Evolutionary conservation across 495 filamentous ascomycete genomes (phyloP).

Genomic region (Lophiotrema nucula): DNA sequence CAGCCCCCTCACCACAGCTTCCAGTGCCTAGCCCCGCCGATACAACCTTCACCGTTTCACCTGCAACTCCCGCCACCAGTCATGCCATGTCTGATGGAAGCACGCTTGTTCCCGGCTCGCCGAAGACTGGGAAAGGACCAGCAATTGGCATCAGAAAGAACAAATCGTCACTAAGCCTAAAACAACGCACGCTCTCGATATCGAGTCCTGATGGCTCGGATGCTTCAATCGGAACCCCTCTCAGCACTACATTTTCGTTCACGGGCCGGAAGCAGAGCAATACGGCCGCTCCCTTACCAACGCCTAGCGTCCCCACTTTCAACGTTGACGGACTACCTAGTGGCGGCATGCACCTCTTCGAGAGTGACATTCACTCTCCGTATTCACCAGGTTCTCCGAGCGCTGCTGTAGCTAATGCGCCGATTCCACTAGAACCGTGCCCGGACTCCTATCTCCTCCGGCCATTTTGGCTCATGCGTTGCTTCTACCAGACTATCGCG

Average conservation of each 20-base stretch:
- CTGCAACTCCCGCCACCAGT: slow-evolving; percentile 32
- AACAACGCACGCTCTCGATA: slow-evolving; percentile 71
- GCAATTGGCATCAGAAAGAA: slow-evolving; percentile 65
- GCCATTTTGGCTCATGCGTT: slow-evolving; percentile 95
- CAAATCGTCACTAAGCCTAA: slow-evolving; percentile 74
- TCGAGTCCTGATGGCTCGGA: slow-evolving; percentile 68
- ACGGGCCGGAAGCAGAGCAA: slow-evolving; percentile 43
- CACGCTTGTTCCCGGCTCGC: slow-evolving; percentile 27
- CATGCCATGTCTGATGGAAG: slow-evolving; percentile 29
- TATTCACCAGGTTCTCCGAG: slow-evolving; percentile 60
- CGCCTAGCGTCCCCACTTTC: slow-evolving; percentile 62
- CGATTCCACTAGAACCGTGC: slow-evolving; percentile 84
- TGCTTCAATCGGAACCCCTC: slow-evolving; percentile 70
- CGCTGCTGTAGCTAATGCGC: slow-evolving; percentile 54
- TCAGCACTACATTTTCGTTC: slow-evolving; percentile 64
- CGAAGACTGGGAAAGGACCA: slow-evolving; percentile 28
- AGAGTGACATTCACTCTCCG: slow-evolving; percentile 76
- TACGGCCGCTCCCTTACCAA: slow-evolving; percentile 60
- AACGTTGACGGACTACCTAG: slow-evolving; percentile 54
- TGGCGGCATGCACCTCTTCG: slow-evolving; percentile 78
- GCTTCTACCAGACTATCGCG: slow-evolving; percentile 85
- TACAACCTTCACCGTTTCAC: slow-evolving; percentile 34
- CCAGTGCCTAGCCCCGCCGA: slow-evolving; percentile 32
- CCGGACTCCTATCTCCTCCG: slow-evolving; percentile 80
- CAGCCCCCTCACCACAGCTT: slow-evolving; percentile 27